Evolutionary conservation across 495 filamentous ascomycete species (phyloP).

Genomic region (Massariosphaeria phaeospora): DNA sequence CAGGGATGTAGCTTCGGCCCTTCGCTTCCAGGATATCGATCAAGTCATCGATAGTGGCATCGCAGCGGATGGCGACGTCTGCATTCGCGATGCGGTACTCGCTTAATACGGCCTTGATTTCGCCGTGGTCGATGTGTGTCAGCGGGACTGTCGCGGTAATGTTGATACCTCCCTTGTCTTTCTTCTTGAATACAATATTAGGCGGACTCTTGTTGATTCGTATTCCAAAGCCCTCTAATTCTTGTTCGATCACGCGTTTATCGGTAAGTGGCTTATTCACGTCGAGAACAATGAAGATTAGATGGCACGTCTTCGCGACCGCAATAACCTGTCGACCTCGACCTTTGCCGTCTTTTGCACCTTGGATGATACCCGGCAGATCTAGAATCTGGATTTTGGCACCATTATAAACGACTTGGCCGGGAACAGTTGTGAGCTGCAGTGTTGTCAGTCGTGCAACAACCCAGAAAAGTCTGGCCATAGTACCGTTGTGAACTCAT

Average conservation of each 20-base stretch:
- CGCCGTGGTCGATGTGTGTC: conserved; percentile 87
- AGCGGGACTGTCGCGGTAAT: conserved; percentile 90
- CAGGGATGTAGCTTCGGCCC: conserved; percentile 91
- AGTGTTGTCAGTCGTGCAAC: conserved; percentile 18
- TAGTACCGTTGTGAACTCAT: conserved; percentile 83
- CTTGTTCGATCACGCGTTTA: conserved; percentile 93
- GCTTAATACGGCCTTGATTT: conserved; percentile 95
- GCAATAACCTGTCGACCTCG: conserved; percentile 98
- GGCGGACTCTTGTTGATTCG: conserved; percentile 95
- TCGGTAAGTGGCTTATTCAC: conserved; percentile 98
- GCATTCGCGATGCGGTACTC: conserved; percentile 97
- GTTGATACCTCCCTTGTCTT: conserved; percentile 94
- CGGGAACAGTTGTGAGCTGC: conserved; percentile 84
- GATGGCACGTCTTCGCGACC: conserved; percentile 95
- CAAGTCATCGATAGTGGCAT: conserved; percentile 85
- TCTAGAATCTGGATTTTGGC: conserved; percentile 98
- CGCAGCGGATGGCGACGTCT: conserved; percentile 95
- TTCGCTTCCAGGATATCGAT: conserved; percentile 97
- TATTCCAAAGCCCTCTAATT: conserved; percentile 96
- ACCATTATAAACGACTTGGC: conserved; percentile 94
- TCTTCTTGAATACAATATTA: conserved; percentile 98
- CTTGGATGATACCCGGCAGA: conserved; percentile 97
- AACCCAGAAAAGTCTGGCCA: neutral
- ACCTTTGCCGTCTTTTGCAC: conserved; percentile 97
- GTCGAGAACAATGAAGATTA: conserved; percentile 98